Base-by-base conservation (phyloP, 2,329 filamentous ascomycete genomes). In the Fusarium subglutinans region DNA sequence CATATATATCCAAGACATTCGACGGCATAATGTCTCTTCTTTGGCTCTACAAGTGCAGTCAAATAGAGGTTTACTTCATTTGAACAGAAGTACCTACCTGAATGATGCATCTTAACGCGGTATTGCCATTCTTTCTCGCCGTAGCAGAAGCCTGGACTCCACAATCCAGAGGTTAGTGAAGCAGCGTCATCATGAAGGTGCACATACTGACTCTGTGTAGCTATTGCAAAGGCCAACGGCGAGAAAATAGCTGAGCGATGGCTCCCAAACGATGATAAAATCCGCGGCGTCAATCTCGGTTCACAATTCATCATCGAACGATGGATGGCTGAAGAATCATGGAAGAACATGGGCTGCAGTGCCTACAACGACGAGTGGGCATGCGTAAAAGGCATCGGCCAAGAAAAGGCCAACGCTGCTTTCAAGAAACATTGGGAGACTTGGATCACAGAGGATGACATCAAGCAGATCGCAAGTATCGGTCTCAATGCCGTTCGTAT, bases 231-330 rank as follows among this genome's bases (percentile, higher is more conserved):
- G 17, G 48, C 45, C 8, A 69, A 35, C 3, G 47, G 57, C 4
- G 57, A 68, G 18, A 48, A 41, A 8, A 26, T 72, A 2, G 40
- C 63, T 0, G 53, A 72, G 15, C 24, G 76, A 53, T 77, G 77
- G 71, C 67, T 78, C 0, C 50, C 66, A 2, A 56, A 47, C 1
- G 44, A 56, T 3, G 43, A 58, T 22, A 79, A 79, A 33, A 65
- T 79, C 5, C 76, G 76, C 1, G 76, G 77, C 9, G 78, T 79
- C 51, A 79, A 79, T 3, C 73, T 79, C 1, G 78, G 76, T 5
- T 80, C 76, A 1, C 77, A 78, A 3, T 80, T 78, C 70, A 76
- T 80, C 33, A 58, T 80, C 15, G 77, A 80, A 30, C 71, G 73
- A 30, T 80, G 78, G 77, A 77, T 79, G 73, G 74, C 74, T 0